These are phyloP conservation scores for Botryotinia globosa DNA, from an alignment of 2,329 filamentous ascomycete genomes.

Conservation along the genomic window DNA sequence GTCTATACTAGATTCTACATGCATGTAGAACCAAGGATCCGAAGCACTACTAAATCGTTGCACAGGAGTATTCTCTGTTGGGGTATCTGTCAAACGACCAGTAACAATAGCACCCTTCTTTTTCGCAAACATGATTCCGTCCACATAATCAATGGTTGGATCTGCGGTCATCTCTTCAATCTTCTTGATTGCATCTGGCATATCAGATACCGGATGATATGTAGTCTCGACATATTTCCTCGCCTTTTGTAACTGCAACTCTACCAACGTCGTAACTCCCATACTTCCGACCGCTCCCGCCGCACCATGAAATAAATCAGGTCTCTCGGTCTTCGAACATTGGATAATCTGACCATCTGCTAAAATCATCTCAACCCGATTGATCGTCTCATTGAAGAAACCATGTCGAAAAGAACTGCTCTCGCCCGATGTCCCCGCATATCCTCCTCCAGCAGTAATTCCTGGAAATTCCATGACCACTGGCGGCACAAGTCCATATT, in stretches of 20 bases:
- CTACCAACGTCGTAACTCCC: conserved; percentile 58
- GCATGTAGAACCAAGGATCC: conserved; percentile 66
- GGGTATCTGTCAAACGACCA: conserved; percentile 47
- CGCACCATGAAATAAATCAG: conserved; percentile 58
- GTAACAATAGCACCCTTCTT: conserved; percentile 52
- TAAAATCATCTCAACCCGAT: conserved; percentile 61
- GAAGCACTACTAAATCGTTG: conserved; percentile 49
- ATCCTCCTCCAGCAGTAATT: conserved; percentile 66
- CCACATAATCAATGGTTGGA: conserved; percentile 54
- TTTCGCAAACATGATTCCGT: conserved; percentile 54
- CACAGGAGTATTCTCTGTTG: conserved; percentile 29
- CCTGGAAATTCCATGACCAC: conserved; percentile 72
- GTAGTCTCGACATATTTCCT: conserved; percentile 54
- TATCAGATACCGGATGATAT: conserved; percentile 48
- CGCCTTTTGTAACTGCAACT: conserved; percentile 54
- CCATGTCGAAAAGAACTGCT: conserved; percentile 65
- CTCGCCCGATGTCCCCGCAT: conserved; percentile 64
- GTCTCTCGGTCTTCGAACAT: conserved; percentile 46
- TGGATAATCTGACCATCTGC: conserved; percentile 54
- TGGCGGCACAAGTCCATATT: conserved; percentile 55
- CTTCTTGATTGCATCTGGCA: conserved; percentile 45
- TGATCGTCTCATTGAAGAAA: conserved; percentile 62
- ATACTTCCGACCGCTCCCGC: conserved; percentile 59
- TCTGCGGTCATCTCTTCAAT: conserved; percentile 40
- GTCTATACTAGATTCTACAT: conserved; percentile 46